phyloP scores from a whole-genome alignment of 1,284 basidiomycete genomes.

The Uromyces viciae-fabae region DNA sequence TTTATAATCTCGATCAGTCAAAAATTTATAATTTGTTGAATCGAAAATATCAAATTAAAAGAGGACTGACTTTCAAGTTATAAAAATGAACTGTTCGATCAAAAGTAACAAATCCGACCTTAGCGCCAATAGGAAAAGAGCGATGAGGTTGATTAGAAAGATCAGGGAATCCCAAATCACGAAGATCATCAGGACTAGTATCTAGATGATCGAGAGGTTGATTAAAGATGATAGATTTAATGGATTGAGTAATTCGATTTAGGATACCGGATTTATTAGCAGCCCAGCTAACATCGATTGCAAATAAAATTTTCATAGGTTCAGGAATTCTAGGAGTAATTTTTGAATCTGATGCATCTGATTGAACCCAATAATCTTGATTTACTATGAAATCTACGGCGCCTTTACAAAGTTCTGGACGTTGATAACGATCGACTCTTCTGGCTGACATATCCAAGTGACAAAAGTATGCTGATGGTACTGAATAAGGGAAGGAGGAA shows the following conservation, averaged over 20 bases:
- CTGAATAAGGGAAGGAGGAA: constrained; percentile 57
- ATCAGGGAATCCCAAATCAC: constrained; percentile 57
- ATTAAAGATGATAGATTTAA: constrained; percentile 68
- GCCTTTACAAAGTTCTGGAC: constrained; percentile 84
- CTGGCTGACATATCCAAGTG: constrained; percentile 75
- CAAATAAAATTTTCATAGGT: constrained; percentile 77
- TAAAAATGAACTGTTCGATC: constrained; percentile 83
- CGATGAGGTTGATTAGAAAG: constrained; percentile 32
- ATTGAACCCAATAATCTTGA: constrained; percentile 79
- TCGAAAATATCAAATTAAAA: too few relatives aligned
- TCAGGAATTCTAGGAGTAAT: constrained; percentile 61
- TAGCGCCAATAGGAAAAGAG: constrained; percentile 54
- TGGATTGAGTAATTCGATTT: constrained; percentile 65
- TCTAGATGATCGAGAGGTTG: constrained; percentile 49
- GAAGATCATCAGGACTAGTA: background rate
- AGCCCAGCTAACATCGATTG: constrained; percentile 76
- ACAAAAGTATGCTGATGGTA: constrained; percentile 76
- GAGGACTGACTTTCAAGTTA: constrained; percentile 79
- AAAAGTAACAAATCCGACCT: constrained; percentile 78
- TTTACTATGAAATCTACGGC: constrained; percentile 87
- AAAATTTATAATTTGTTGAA: background rate
- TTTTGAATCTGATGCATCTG: constrained; percentile 54
- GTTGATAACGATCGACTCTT: constrained; percentile 74
- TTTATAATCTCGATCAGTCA: background rate
- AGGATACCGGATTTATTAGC: constrained; percentile 72